These are phyloP conservation scores for Selaginella tamariscina DNA, from an alignment of 75 land plant species.

Conservation along the genomic window DNA sequence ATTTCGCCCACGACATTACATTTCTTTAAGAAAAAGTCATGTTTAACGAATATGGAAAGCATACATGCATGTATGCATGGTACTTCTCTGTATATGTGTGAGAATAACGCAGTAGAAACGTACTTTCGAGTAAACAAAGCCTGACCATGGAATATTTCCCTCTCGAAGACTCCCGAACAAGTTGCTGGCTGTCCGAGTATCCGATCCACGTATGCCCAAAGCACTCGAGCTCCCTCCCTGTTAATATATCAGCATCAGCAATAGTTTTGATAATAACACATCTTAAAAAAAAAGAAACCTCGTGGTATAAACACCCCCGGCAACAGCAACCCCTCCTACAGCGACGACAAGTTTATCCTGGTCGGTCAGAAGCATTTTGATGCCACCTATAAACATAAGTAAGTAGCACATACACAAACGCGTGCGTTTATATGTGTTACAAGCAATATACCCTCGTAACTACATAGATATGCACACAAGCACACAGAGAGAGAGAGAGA, in stretches of 20 bases:
- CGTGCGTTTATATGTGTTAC: too few relatives aligned
- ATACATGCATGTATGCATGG: too few relatives aligned
- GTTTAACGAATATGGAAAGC: too few relatives aligned
- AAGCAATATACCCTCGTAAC: too few relatives aligned
- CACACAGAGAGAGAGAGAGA: background rate
- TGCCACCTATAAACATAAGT: constrained; percentile 41
- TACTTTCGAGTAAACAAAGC: constrained; percentile 33
- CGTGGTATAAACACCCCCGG: constrained; percentile 84
- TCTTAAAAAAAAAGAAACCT: constrained; percentile 37
- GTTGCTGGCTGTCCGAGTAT: constrained; percentile 82
- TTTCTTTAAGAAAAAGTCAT: constrained; percentile 30
- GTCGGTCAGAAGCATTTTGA: constrained; percentile 69
- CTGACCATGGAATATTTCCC: constrained; percentile 92
- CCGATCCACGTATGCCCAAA: constrained; percentile 81
- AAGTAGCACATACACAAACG: background rate
- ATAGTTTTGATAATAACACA: too few relatives aligned
- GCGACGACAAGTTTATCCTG: constrained; percentile 74
- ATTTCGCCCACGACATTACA: constrained; percentile 1
- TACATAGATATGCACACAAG: too few relatives aligned
- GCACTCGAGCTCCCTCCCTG: constrained; percentile 87
- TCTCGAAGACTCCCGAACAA: constrained; percentile 81
- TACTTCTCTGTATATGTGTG: too few relatives aligned
- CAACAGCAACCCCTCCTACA: constrained; percentile 87
- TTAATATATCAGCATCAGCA: background rate
- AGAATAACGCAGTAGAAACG: too few relatives aligned